Conservation (phyloP, 176 grass and related monocot species). For the Eleusine coracana region DNA sequence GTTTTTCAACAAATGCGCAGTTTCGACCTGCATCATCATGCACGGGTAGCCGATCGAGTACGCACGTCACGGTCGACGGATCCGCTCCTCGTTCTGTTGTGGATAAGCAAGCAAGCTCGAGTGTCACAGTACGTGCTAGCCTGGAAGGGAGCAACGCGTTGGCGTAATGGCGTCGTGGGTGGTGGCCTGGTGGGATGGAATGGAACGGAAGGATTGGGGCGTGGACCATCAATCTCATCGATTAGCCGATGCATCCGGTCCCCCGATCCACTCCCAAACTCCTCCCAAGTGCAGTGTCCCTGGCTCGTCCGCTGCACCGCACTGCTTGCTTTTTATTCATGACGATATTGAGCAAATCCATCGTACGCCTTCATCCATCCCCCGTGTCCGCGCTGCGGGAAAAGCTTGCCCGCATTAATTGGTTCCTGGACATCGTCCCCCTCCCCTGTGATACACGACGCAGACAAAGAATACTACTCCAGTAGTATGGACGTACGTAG, state of each 20-base stretch:
- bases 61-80: background rate
- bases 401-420: too few relatives aligned
- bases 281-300: background rate
- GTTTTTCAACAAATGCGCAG: too few relatives aligned
- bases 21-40: background rate
- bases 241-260: background rate
- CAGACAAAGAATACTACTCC: too few relatives aligned
- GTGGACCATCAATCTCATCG: background rate
- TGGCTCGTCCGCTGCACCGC: background rate
- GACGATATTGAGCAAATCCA: too few relatives aligned
- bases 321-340: background rate
- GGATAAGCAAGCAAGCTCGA: background rate
- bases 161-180: background rate
- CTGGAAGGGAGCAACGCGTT: background rate
- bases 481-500: too few relatives aligned
- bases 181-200: background rate
- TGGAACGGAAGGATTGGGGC: background rate
- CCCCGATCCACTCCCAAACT: background rate
- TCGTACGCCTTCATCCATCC: too few relatives aligned
- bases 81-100: background rate
- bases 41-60: background rate
- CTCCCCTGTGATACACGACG: too few relatives aligned
- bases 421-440: too few relatives aligned
- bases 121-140: background rate
- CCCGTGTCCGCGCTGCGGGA: too few relatives aligned